Conservation (phyloP, 2,329 filamentous ascomycete species). For the Waltergamsia citrina region DNA sequence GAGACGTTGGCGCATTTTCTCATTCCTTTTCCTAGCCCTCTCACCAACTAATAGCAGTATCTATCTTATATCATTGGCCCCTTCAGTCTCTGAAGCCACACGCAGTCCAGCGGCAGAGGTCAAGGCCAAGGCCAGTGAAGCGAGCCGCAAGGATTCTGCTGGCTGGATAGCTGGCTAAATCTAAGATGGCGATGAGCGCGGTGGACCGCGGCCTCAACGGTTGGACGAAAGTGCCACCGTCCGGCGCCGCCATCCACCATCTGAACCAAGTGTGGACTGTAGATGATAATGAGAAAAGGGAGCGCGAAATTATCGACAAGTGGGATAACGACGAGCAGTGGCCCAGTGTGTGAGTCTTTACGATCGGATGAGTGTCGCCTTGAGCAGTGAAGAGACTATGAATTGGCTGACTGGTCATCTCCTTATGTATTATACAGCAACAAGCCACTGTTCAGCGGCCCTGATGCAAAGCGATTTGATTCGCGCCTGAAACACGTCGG, state of each 20-base stretch:
- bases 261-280: constrained; percentile 2
- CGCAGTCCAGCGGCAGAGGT: no score
- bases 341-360: constrained; percentile 22
- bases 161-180: no score
- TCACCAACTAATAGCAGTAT: no score
- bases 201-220: background rate
- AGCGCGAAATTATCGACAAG: constrained; percentile 17
- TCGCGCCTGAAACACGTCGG: constrained; percentile 17
- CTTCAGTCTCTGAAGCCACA: no score
- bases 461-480: constrained; percentile 24
- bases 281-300: constrained; percentile 18
- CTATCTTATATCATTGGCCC: no score
- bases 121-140: no score
- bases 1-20: no score
- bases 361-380: background rate
- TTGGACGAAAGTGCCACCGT: background rate
- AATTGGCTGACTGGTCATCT: background rate
- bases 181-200: background rate
- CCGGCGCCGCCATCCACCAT: background rate
- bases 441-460: constrained; percentile 17
- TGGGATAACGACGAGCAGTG: constrained; percentile 22
- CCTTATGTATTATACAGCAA: constrained; percentile 10
- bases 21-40: no score
- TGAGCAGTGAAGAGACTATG: background rate
- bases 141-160: no score